These are phyloP conservation scores for Hyaloscypha variabilis DNA, from an alignment of 495 filamentous ascomycete genomes.

Conservation along the genomic window DNA sequence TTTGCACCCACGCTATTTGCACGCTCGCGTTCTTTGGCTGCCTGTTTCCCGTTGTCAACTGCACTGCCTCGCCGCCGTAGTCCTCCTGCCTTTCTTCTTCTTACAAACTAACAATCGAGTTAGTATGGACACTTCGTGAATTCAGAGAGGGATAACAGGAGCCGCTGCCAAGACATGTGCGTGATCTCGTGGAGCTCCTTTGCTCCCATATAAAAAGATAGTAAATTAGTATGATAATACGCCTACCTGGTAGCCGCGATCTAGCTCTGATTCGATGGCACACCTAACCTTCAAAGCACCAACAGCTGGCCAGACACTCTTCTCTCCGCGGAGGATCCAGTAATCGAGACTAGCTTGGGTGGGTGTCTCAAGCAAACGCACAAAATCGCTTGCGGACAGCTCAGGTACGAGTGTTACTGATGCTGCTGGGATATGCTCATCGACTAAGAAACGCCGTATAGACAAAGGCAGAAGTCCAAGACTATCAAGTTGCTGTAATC, in stretches of 20 bases:
- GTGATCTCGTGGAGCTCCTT: no score
- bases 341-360: slow-evolving; percentile 74
- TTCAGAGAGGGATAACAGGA: no score
- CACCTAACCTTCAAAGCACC: slow-evolving; percentile 82
- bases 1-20: slow-evolving; percentile 32
- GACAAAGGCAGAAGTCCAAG: slow-evolving; percentile 68
- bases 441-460: slow-evolving; percentile 79
- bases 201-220: no score
- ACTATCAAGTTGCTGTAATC: slow-evolving; percentile 79
- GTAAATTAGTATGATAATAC: no score
- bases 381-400: slow-evolving; percentile 69
- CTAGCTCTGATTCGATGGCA: slow-evolving; percentile 83
- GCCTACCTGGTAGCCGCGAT: slow-evolving; percentile 85
- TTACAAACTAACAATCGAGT: no score
- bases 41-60: slow-evolving; percentile 30
- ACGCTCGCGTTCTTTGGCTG: slow-evolving; percentile 25
- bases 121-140: no score
- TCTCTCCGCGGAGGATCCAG: slow-evolving; percentile 84
- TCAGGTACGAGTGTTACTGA: slow-evolving; percentile 84
- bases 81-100: slow-evolving; percentile 57
- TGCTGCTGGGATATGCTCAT: slow-evolving; percentile 83
- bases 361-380: slow-evolving; percentile 77
- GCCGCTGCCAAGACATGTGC: no score
- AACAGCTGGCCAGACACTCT: slow-evolving; percentile 91
- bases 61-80: slow-evolving; percentile 43